These are phyloP conservation scores for Amylocarpus encephaloides DNA, from an alignment of 2,329 filamentous ascomycete species.

Conservation along the genomic window DNA sequence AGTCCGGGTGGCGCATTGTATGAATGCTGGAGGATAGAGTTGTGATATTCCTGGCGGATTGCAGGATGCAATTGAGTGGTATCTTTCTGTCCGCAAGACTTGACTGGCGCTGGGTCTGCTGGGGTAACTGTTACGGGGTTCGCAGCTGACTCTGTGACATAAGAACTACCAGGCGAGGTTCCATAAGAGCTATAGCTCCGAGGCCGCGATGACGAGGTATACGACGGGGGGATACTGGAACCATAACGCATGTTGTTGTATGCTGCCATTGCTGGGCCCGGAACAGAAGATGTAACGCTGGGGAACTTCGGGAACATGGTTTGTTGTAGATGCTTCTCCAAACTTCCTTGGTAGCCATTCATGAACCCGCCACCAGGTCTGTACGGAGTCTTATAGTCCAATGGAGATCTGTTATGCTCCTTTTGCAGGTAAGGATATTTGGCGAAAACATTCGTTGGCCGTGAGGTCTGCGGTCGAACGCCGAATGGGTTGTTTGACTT, in stretches of 20 bases:
- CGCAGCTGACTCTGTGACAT: conserved; percentile 6
- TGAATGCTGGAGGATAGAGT: conserved; percentile 22
- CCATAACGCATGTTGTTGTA: conserved; percentile 9
- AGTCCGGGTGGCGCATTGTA: conserved; percentile 16
- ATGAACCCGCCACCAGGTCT: conserved; percentile 50
- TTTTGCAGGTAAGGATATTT: conserved; percentile 49
- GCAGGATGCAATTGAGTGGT: conserved; percentile 33
- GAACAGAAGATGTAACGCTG: conserved; percentile 1
- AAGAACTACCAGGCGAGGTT: conserved; percentile 5
- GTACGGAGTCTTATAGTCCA: conserved; percentile 55
- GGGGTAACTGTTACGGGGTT: conserved; percentile 9
- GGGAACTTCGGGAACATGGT: conserved; percentile 24
- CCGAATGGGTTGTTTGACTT: conserved; percentile 26
- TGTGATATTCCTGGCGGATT: conserved; percentile 31
- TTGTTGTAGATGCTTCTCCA: conserved; percentile 25
- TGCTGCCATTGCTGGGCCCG: conserved; percentile 11
- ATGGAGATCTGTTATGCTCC: conserved; percentile 51
- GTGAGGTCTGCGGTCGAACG: conserved; percentile 14
- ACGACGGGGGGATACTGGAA: conserved; percentile 4
- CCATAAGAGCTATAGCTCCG: conserved; percentile 2
- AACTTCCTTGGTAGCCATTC: conserved; percentile 50
- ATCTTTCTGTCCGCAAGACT: conserved; percentile 27
- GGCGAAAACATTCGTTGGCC: conserved; percentile 24
- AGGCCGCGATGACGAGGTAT: not conserved
- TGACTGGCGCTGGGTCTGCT: conserved; percentile 5